A percentile compares a stretch with the other conserved stretches of the same genome.
These are phyloP conservation scores for Oryza brachyantha DNA, from an alignment of 176 grass and related monocot genomes.

Conservation along the genomic window DNA sequence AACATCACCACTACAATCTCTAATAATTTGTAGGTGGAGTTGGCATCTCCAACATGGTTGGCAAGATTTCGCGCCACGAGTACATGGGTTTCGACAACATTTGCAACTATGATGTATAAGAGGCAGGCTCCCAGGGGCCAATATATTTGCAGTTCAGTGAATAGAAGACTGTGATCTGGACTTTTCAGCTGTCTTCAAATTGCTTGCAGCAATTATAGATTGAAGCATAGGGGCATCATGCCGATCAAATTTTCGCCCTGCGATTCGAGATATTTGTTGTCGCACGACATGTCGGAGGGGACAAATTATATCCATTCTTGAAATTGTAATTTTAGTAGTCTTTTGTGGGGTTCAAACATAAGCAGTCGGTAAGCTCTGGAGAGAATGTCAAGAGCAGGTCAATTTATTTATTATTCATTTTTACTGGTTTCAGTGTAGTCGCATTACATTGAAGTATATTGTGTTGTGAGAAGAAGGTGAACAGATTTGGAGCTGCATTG, in stretches of 20 bases:
- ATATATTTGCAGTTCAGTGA: neutral
- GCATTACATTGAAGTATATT: neutral
- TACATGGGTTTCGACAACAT: slow-evolving; percentile 80
- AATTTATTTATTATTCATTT: neutral
- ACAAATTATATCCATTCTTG: neutral
- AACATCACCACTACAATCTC: neutral
- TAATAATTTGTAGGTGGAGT: slow-evolving; percentile 45
- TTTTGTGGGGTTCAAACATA: neutral
- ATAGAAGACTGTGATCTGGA: neutral
- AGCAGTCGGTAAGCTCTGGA: neutral
- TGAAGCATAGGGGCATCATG: neutral
- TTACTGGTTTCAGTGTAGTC: neutral
- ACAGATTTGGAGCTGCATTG: neutral
- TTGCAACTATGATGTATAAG: slow-evolving; percentile 35
- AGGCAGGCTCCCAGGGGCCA: neutral
- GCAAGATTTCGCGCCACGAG: slow-evolving; percentile 40
- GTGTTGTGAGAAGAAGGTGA: neutral
- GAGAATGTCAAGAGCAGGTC: neutral
- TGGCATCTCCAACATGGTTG: slow-evolving; percentile 51
- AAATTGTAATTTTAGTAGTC: neutral
- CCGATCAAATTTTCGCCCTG: neutral
- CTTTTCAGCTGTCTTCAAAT: neutral
- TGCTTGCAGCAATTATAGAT: neutral
- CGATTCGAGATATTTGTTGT: neutral
- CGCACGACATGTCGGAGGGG: neutral